A percentile compares a stretch with the other conserved stretches of the same genome.
phyloP scores from a whole-genome alignment of 371 early-diverging fungal genomes.

The Circinella umbellata region DNA sequence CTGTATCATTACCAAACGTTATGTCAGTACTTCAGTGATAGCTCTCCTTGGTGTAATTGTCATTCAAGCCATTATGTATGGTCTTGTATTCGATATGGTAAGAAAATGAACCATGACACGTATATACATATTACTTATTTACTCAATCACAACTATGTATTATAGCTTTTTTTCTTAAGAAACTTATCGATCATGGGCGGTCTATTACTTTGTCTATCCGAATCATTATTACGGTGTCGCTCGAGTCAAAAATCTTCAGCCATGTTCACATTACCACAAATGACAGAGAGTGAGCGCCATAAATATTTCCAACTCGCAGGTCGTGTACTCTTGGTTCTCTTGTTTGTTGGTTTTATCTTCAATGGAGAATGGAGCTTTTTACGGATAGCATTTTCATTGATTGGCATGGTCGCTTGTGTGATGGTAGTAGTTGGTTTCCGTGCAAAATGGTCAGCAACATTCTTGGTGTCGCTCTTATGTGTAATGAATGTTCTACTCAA shows the following conservation, averaged over 20 bases:
- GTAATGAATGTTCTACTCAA: slow-evolving; percentile 88
- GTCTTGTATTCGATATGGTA: slow-evolving; percentile 83
- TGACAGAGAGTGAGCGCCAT: slow-evolving; percentile 77
- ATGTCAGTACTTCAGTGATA: slow-evolving; percentile 77
- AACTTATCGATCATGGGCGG: slow-evolving; percentile 90
- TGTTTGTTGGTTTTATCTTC: slow-evolving; percentile 87
- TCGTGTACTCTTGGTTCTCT: slow-evolving; percentile 84
- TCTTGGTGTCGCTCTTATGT: slow-evolving; percentile 84
- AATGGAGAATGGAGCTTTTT: slow-evolving; percentile 77
- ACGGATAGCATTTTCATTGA: slow-evolving; percentile 65
- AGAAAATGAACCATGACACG: neutral
- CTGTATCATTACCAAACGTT: slow-evolving; percentile 75
- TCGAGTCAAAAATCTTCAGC: slow-evolving; percentile 21
- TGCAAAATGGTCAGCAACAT: slow-evolving; percentile 91
- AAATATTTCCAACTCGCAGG: slow-evolving; percentile 90
- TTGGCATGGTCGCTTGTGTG: slow-evolving; percentile 82
- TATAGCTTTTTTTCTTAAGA: slow-evolving; percentile 81
- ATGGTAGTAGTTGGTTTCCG: slow-evolving; percentile 96
- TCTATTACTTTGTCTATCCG: slow-evolving; percentile 86
- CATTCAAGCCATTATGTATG: slow-evolving; percentile 87
- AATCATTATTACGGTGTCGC: slow-evolving; percentile 48
- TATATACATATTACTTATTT: neutral
- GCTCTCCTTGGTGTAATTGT: slow-evolving; percentile 76
- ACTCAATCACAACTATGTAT: neutral
- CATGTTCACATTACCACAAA: slow-evolving; percentile 83